Conservation (phyloP, 306 rosid species). For the Cucumis sativus region Cucumber_9930_V3 NC_026660.2:7468501-7469000, state of each 20-base stretch:
- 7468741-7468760: slow-evolving; percentile 32
- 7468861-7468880: neutral
- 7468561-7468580: slow-evolving; percentile 14
- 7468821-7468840: neutral
- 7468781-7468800: neutral
- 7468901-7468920: neutral
- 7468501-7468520: slow-evolving; percentile 1
- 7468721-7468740: slow-evolving; percentile 67
- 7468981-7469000: neutral
- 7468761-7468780: neutral
- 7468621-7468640: neutral
- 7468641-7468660: slow-evolving; percentile 1
- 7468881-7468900: neutral
- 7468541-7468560: neutral
- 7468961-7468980: neutral
- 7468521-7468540: slow-evolving; percentile 12
- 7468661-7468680: slow-evolving; percentile 73
- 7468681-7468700: slow-evolving; percentile 81
- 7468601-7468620: slow-evolving; percentile 47
- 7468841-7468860: neutral
- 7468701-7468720: slow-evolving; percentile 64
- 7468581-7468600: slow-evolving; percentile 68
- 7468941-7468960: neutral
- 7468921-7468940: neutral
- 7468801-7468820: neutral